These are phyloP conservation scores for Naganishia onofrii DNA, from an alignment of 768 basidiomycete genomes.

Conservation along the genomic window DNA sequence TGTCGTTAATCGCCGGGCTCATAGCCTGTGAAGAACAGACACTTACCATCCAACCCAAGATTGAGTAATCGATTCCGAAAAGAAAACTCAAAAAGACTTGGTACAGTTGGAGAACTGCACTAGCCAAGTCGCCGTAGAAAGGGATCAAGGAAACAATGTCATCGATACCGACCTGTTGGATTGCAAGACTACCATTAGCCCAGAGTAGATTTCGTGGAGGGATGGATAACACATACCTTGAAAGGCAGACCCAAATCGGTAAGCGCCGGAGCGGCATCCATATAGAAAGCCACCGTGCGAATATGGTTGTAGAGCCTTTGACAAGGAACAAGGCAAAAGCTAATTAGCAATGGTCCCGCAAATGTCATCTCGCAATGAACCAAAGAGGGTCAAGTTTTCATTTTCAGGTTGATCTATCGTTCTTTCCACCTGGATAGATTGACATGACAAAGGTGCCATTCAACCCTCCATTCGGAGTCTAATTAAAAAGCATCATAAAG, in stretches of 20 bases:
- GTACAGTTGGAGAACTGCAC: conserved; percentile 49
- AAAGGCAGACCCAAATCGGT: conserved; percentile 51
- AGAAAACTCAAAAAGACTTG: conserved; percentile 50
- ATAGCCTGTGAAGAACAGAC: neutral
- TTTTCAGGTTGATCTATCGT: conserved; percentile 2
- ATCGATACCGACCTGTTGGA: conserved; percentile 47
- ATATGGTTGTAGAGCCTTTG: conserved; percentile 52
- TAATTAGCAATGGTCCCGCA: conserved; percentile 12
- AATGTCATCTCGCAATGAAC: neutral
- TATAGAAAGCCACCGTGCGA: conserved; percentile 50
- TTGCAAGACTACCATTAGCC: neutral
- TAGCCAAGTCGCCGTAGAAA: conserved; percentile 49
- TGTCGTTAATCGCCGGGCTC: neutral
- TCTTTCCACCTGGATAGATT: conserved; percentile 20
- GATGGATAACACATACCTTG: conserved; percentile 38
- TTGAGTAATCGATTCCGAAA: conserved; percentile 40
- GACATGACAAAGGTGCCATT: conserved; percentile 7
- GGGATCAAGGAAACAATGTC: conserved; percentile 51
- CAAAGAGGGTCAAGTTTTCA: neutral
- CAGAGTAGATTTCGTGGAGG: neutral
- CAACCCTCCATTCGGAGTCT: conserved; percentile 35
- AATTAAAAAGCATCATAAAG: conserved; percentile 44
- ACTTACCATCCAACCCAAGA: conserved; percentile 47
- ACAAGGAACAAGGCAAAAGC: neutral
- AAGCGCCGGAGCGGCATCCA: conserved; percentile 50